phyloP scores from a whole-genome alignment of 2,329 filamentous ascomycete genomes.

The Xylariaceae sp. region DNA sequence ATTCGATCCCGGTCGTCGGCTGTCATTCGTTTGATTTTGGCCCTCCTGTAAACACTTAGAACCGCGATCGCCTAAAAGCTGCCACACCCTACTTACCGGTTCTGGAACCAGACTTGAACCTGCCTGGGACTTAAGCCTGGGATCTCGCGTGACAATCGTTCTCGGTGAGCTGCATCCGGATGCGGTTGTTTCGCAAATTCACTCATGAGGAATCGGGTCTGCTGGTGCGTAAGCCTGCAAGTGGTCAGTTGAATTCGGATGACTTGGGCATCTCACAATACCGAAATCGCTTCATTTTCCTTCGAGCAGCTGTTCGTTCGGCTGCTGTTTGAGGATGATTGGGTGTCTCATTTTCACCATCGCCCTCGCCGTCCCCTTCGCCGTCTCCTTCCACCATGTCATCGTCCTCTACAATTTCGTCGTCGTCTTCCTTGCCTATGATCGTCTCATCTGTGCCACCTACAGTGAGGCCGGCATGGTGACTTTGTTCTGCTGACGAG shows the following conservation, averaged over 20 bases:
- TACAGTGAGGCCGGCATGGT: conserved; percentile 43
- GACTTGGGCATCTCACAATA: conserved; percentile 44
- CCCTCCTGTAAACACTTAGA: conserved; percentile 55
- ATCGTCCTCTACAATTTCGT: conserved; percentile 62
- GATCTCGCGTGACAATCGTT: conserved; percentile 86
- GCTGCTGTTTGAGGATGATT: conserved; percentile 44
- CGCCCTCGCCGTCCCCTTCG: conserved; percentile 39
- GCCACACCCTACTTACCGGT: conserved; percentile 67
- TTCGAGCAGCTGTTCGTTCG: conserved; percentile 56
- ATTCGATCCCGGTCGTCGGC: conserved; percentile 73
- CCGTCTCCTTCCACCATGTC: conserved; percentile 56
- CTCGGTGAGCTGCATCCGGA: conserved; percentile 88
- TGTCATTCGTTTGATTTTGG: conserved; percentile 74
- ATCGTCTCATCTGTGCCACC: conserved; percentile 46
- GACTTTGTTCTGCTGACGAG: conserved; percentile 45
- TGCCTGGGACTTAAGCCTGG: conserved; percentile 89
- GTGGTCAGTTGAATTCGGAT: conserved; percentile 42
- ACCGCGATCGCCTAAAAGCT: not conserved
- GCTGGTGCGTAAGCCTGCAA: conserved; percentile 84
- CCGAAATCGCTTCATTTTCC: conserved; percentile 83
- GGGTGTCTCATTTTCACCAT: conserved; percentile 70
- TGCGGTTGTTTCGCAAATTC: conserved; percentile 95
- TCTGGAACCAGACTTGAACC: conserved; percentile 98
- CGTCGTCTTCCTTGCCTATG: conserved; percentile 56
- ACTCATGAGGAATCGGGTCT: conserved; percentile 97